Percentiles rank a stretch among this genome's conserved stretches.
Conservation (phyloP, 306 rosid species). For the Corylus heterophylla region DNA sequence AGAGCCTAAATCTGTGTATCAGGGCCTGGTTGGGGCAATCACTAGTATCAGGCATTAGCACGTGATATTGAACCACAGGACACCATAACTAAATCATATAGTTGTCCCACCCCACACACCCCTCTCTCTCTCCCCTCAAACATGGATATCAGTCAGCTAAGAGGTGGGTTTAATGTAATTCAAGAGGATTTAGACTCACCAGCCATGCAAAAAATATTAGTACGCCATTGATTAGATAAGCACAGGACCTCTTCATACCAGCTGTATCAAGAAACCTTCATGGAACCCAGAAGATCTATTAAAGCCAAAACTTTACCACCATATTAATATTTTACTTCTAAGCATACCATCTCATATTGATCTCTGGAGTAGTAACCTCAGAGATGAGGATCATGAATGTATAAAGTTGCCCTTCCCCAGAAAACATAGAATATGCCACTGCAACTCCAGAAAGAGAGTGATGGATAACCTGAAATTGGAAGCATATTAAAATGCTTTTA, state of each 20-base stretch:
- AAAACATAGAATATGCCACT: conserved; percentile 79
- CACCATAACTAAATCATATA: background rate
- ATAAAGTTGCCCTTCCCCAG: conserved; percentile 91
- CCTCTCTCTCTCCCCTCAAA: too few relatives aligned
- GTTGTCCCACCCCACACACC: too few relatives aligned
- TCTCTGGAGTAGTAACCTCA: conserved; percentile 94
- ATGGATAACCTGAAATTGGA: conserved; percentile 72
- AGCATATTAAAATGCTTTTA: background rate
- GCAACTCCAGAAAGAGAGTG: conserved; percentile 79
- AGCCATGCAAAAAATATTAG: conserved; percentile 92
- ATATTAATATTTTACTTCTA: conserved; percentile 3
- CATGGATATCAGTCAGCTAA: background rate
- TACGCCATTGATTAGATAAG: conserved; percentile 85
- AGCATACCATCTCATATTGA: conserved; percentile 95
- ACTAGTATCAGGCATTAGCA: background rate
- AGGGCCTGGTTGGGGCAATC: background rate
- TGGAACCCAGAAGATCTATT: conserved; percentile 27
- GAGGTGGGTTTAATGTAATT: background rate
- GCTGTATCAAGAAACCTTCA: conserved; percentile 93
- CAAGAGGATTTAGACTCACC: conserved; percentile 47
- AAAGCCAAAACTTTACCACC: conserved; percentile 3
- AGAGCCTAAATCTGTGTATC: background rate
- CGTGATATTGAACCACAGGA: background rate
- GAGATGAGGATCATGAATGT: conserved; percentile 92
- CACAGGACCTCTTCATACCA: conserved; percentile 83